phyloP scores from a whole-genome alignment of 257 asterid species.

The Scutellaria minor region DNA sequence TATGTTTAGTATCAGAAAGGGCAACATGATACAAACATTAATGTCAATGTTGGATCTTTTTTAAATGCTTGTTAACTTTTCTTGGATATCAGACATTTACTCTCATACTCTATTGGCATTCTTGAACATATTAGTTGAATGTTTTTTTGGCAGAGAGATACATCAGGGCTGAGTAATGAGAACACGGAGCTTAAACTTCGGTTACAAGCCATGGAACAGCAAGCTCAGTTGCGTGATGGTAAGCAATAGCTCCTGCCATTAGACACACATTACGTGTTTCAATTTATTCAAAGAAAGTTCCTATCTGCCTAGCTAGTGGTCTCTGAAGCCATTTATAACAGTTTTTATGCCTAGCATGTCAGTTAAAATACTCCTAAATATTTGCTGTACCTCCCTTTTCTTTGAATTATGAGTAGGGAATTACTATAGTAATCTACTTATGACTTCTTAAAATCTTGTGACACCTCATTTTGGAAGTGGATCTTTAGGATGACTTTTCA shows the following conservation, averaged over 20 bases:
- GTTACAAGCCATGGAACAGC: constrained; percentile 97
- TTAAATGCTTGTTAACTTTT: not conserved
- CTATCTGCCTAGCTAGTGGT: too few relatives aligned
- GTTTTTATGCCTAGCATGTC: too few relatives aligned
- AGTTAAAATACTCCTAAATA: too few relatives aligned
- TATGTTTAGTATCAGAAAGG: too few relatives aligned
- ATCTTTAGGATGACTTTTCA: not conserved
- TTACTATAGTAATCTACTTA: too few relatives aligned
- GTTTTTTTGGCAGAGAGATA: constrained; percentile 70
- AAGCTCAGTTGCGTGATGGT: constrained; percentile 96
- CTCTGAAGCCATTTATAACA: too few relatives aligned
- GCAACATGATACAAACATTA: too few relatives aligned
- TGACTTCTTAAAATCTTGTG: too few relatives aligned
- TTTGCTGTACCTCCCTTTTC: too few relatives aligned
- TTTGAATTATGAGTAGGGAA: too few relatives aligned
- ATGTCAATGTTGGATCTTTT: too few relatives aligned
- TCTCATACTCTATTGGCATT: not conserved
- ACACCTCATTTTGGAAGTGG: not conserved
- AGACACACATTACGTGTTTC: not conserved
- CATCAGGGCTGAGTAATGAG: constrained; percentile 80
- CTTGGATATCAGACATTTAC: not conserved
- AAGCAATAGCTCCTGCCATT: constrained; percentile 15
- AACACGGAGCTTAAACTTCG: constrained; percentile 93
- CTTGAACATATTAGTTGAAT: not conserved
- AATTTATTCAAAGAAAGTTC: too few relatives aligned